Evolutionary conservation across 164 flowering plant genomes (phyloP).

Genomic region (Brasenia schreberi): DNA sequence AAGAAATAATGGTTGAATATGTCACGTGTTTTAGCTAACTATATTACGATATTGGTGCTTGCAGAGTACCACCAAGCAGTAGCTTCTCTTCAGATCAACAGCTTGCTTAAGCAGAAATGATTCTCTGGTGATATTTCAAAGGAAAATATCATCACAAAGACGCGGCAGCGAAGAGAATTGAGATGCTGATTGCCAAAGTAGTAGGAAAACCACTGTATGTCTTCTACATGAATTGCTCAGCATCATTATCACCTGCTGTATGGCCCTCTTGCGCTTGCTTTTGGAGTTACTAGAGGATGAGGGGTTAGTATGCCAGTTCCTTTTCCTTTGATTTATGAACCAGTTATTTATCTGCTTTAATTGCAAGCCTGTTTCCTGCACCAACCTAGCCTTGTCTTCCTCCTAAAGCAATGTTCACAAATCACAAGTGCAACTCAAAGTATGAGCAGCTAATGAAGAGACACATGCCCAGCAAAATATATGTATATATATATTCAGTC

Average conservation of each 20-base stretch:
- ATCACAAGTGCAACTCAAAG: too few relatives aligned
- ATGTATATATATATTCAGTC: too few relatives aligned
- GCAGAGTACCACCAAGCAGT: background rate
- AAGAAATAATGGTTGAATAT: background rate
- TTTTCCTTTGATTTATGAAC: conserved; percentile 84
- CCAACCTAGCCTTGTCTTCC: conserved; percentile 81
- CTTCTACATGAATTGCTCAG: conserved; percentile 19
- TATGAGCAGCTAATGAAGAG: too few relatives aligned
- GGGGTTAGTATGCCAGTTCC: conserved; percentile 77
- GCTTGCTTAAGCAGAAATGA: background rate
- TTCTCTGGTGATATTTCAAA: too few relatives aligned
- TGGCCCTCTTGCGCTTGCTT: conserved; percentile 65
- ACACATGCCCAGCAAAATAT: too few relatives aligned
- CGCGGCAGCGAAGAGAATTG: too few relatives aligned
- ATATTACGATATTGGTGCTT: background rate
- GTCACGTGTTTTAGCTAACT: background rate
- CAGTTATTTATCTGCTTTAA: conserved; percentile 85
- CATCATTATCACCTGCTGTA: conserved; percentile 42
- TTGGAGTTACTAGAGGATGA: conserved; percentile 9
- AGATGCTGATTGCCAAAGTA: too few relatives aligned
- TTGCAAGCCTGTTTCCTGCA: conserved; percentile 81
- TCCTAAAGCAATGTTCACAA: conserved; percentile 25
- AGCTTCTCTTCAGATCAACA: background rate
- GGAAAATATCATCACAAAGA: too few relatives aligned
- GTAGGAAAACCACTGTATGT: too few relatives aligned